These are phyloP conservation scores for Cyberlindnera xylosilytica DNA, from an alignment of 805 yeast genomes.

Conservation along the genomic window DNA sequence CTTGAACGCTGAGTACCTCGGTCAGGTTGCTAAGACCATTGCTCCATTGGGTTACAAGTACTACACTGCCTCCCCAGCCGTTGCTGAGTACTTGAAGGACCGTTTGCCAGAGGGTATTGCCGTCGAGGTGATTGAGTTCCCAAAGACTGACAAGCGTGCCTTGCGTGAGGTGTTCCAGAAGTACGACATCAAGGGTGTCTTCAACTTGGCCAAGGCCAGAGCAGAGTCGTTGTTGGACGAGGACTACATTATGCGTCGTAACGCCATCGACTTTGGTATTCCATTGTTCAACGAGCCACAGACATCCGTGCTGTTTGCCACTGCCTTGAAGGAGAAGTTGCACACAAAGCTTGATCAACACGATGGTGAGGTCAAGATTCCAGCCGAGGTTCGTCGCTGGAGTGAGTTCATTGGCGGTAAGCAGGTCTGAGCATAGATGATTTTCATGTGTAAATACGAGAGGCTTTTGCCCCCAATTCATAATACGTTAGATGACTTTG, in stretches of 20 bases:
- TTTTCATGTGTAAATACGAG: neutral
- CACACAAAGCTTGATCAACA: conserved; percentile 50
- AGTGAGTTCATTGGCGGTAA: conserved; percentile 94
- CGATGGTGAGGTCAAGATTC: conserved; percentile 53
- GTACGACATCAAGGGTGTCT: conserved; percentile 79
- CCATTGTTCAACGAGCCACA: conserved; percentile 97
- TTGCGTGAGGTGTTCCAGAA: conserved; percentile 91
- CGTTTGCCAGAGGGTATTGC: conserved; percentile 36
- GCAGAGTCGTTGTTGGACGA: conserved; percentile 83
- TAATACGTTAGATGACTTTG: neutral
- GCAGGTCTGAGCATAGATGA: conserved; percentile 48
- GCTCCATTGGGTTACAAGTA: conserved; percentile 76
- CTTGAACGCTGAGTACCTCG: conserved; percentile 64
- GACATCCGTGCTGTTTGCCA: conserved; percentile 83
- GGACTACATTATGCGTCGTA: conserved; percentile 98
- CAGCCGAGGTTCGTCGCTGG: conserved; percentile 91
- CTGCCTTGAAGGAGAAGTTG: conserved; percentile 72
- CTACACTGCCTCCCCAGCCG: conserved; percentile 72
- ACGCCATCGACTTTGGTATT: conserved; percentile 96
- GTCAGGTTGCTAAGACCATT: conserved; percentile 66
- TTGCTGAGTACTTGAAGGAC: conserved; percentile 62
- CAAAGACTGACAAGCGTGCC: conserved; percentile 88
- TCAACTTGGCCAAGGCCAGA: conserved; percentile 87
- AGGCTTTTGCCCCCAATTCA: neutral
- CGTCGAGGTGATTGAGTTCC: conserved; percentile 75